Conservation (phyloP, 352 stramenopile species). For the Lagenidium giganteum region DNA sequence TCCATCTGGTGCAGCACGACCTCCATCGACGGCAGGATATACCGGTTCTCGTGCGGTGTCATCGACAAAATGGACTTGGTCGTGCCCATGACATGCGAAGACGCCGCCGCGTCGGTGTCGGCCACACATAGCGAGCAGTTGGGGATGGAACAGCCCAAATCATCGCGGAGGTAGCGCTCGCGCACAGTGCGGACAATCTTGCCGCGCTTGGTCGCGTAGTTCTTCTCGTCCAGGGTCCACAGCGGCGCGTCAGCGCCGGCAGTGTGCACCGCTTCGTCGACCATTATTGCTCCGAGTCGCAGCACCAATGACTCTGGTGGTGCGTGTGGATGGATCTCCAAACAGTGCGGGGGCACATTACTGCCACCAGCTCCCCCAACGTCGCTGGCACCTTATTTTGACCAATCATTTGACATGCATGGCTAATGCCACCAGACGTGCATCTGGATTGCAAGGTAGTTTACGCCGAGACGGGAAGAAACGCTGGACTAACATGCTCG, state of each 20-base stretch:
- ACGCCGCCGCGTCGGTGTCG: slow-evolving; percentile 47
- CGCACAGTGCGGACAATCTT: slow-evolving; percentile 73
- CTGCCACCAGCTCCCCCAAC: no score
- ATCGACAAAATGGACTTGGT: slow-evolving; percentile 60
- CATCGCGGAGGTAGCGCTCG: slow-evolving; percentile 88
- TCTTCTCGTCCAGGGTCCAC: slow-evolving; percentile 72
- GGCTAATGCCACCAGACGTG: no score
- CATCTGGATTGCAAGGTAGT: no score
- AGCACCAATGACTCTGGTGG: no score
- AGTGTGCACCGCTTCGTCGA: no score
- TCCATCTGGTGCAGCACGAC: slow-evolving; percentile 90
- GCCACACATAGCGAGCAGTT: slow-evolving; percentile 52
- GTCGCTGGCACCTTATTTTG: no score
- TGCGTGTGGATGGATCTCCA: no score
- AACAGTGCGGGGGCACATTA: no score
- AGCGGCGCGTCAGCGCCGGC: slow-evolving; percentile 26
- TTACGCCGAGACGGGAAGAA: no score
- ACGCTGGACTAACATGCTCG: no score
- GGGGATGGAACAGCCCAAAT: slow-evolving; percentile 74
- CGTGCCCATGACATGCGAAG: slow-evolving; percentile 45
- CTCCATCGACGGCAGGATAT: slow-evolving; percentile 88
- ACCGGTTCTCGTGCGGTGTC: slow-evolving; percentile 36
- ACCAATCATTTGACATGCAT: no score
- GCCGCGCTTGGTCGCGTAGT: slow-evolving; percentile 76
- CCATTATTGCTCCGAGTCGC: no score